Evolutionary conservation across 75 land plant species (phyloP).

Genomic region (Gnetum montanum): DNA sequence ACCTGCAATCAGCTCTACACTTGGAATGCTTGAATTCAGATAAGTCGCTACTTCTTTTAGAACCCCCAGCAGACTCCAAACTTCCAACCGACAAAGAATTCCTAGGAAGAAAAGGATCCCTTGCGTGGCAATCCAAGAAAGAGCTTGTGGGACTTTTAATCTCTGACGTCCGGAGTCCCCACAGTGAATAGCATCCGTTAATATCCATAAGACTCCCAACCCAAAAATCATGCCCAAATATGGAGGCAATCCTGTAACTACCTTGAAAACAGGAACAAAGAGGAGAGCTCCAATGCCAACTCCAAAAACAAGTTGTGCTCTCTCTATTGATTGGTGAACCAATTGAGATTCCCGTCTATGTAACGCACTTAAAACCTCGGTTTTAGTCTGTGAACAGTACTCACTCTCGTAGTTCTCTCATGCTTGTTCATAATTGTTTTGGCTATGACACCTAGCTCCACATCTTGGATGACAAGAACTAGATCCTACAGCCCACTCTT

Average conservation of each 20-base stretch:
- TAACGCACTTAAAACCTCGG: no score
- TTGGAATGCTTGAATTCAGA: constrained; percentile 73
- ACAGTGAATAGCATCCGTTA: constrained; percentile 95
- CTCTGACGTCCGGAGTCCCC: constrained; percentile 78
- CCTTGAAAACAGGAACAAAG: constrained; percentile 93
- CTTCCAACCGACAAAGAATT: constrained; percentile 45
- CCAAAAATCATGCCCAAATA: constrained; percentile 91
- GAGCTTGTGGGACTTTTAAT: constrained; percentile 92
- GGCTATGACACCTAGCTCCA: no score
- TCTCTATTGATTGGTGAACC: no score
- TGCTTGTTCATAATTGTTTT: no score
- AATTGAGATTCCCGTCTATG: no score
- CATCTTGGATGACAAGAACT: no score
- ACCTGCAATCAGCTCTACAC: constrained; percentile 70
- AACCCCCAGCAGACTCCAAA: constrained; percentile 86
- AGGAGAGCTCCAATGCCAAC: constrained; percentile 80
- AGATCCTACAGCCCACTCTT: no score
- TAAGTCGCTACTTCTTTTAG: constrained; percentile 73
- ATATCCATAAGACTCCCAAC: constrained; percentile 87
- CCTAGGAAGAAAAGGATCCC: constrained; percentile 91
- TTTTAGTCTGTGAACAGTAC: no score
- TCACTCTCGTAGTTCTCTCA: no score
- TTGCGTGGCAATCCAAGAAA: constrained; percentile 92
- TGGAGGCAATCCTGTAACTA: constrained; percentile 90
- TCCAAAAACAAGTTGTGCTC: constrained; percentile 84